These are phyloP conservation scores for Cutaneotrichosporon curvatum DNA, from an alignment of 1,284 basidiomycete genomes.

Conservation along the genomic window DNA sequence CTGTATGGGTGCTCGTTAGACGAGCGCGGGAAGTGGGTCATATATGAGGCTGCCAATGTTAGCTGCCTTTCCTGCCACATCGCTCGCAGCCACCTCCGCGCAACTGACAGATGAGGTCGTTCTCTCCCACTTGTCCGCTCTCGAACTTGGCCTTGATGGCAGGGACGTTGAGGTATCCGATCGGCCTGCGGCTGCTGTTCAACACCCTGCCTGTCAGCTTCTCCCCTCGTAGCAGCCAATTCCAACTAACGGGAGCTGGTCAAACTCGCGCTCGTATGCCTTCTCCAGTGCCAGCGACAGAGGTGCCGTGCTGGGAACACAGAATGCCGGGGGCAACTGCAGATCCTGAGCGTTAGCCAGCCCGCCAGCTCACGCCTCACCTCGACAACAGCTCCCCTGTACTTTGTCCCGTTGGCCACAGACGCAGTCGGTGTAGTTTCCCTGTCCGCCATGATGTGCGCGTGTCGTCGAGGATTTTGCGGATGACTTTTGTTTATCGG, in stretches of 20 bases:
- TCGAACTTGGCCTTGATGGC: constrained; percentile 69
- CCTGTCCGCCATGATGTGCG: constrained; percentile 21
- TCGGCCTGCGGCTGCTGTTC: constrained; percentile 60
- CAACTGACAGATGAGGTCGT: constrained; percentile 50
- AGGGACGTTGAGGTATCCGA: constrained; percentile 74
- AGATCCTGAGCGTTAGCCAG: constrained; percentile 56
- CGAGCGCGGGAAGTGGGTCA: constrained; percentile 67
- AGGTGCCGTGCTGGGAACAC: constrained; percentile 63
- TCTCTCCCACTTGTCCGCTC: constrained; percentile 58
- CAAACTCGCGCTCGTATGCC: constrained; percentile 84
- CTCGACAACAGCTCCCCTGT: constrained; percentile 69
- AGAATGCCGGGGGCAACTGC: constrained; percentile 80
- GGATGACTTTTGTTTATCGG: too few relatives aligned
- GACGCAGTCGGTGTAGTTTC: constrained; percentile 38
- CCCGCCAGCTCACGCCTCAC: constrained; percentile 13
- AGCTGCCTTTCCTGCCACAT: not conserved
- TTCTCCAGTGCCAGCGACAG: constrained; percentile 69
- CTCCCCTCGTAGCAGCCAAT: not conserved
- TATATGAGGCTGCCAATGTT: constrained; percentile 57
- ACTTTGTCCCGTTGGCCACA: constrained; percentile 51
- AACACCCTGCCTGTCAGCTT: constrained; percentile 55
- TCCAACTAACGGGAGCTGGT: constrained; percentile 67
- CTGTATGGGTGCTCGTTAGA: constrained; percentile 57
- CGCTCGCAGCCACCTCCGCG: not conserved
- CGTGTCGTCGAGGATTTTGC: too few relatives aligned